Conservation (phyloP, 768 basidiomycete genomes). For the Tremella fuciformis region DNA sequence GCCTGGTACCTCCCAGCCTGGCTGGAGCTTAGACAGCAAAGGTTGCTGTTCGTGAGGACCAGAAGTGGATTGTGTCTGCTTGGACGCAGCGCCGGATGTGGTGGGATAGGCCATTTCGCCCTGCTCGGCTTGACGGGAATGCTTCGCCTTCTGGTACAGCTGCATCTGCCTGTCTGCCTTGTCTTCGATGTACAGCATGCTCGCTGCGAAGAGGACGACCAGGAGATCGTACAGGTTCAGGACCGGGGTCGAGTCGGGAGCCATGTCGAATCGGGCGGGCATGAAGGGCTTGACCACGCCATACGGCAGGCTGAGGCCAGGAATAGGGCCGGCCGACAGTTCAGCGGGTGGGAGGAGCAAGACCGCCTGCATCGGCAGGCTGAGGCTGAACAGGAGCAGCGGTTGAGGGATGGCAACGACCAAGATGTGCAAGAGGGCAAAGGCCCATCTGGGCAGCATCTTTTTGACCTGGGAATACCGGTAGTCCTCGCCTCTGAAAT, state of each 20-base stretch:
- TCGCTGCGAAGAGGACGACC: conserved; percentile 62
- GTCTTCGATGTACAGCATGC: conserved; percentile 68
- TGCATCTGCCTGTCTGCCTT: conserved; percentile 89
- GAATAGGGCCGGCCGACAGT: conserved; percentile 25
- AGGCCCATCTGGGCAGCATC: conserved; percentile 59
- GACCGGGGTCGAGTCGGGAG: conserved; percentile 56
- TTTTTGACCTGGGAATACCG: conserved; percentile 77
- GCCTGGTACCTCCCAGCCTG: conserved; percentile 54
- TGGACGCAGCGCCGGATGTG: background rate
- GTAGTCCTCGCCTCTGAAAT: conserved; percentile 64
- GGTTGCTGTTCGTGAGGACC: conserved; percentile 45
- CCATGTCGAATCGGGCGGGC: conserved; percentile 18
- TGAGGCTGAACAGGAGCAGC: conserved; percentile 68
- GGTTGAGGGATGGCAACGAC: conserved; percentile 81
- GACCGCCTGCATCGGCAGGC: conserved; percentile 49
- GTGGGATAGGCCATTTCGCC: conserved; percentile 58
- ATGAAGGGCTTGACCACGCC: conserved; percentile 20
- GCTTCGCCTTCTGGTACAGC: conserved; percentile 73
- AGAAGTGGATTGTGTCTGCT: background rate
- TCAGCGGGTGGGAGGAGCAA: conserved; percentile 47
- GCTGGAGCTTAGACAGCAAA: conserved; percentile 58
- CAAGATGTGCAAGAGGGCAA: conserved; percentile 64
- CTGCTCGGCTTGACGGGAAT: conserved; percentile 29
- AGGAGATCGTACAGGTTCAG: conserved; percentile 64
- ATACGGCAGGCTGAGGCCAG: conserved; percentile 20